These are phyloP conservation scores for Arachis hypogaea DNA, from an alignment of 306 rosid species.

Conservation along the genomic window DNA sequence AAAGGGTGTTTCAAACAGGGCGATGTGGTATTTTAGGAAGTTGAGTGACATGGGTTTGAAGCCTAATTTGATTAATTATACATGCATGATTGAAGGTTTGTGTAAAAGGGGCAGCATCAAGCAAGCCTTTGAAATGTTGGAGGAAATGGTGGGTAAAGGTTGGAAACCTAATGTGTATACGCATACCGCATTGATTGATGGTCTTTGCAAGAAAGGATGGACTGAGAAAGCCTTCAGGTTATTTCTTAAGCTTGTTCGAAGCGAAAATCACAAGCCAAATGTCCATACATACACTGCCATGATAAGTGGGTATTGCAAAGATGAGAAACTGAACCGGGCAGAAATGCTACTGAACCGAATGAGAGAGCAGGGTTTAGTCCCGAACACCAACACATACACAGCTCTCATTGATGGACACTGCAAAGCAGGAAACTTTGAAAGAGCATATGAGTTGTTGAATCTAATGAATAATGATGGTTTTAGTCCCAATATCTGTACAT, in stretches of 20 bases:
- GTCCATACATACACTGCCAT: constrained; percentile 87
- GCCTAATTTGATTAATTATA: constrained; percentile 80
- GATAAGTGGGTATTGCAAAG: constrained; percentile 83
- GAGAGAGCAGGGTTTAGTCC: constrained; percentile 84
- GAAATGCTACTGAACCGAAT: constrained; percentile 82
- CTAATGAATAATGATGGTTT: constrained; percentile 72
- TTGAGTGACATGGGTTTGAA: constrained; percentile 63
- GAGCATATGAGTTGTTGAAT: constrained; percentile 69
- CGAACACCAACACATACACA: constrained; percentile 78
- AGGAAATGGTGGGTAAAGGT: constrained; percentile 91
- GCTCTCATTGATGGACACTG: constrained; percentile 79
- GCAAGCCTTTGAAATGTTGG: constrained; percentile 96
- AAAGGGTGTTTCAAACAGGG: constrained; percentile 60
- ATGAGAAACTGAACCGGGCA: constrained; percentile 73
- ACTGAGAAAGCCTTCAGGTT: constrained; percentile 89
- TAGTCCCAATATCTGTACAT: constrained; percentile 71
- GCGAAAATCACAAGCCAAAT: constrained; percentile 77
- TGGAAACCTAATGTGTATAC: constrained; percentile 94
- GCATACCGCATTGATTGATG: constrained; percentile 74
- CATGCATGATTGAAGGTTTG: constrained; percentile 77
- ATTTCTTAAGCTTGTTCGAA: constrained; percentile 92
- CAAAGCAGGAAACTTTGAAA: constrained; percentile 69
- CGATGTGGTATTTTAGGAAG: constrained; percentile 68
- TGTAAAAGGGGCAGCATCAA: constrained; percentile 87
- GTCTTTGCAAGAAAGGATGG: constrained; percentile 98